A percentile compares a stretch with the other conserved stretches of the same genome.
Evolutionary conservation across 1,284 basidiomycete genomes (phyloP).

Genomic region (Pyrrhoderma noxium): DNA sequence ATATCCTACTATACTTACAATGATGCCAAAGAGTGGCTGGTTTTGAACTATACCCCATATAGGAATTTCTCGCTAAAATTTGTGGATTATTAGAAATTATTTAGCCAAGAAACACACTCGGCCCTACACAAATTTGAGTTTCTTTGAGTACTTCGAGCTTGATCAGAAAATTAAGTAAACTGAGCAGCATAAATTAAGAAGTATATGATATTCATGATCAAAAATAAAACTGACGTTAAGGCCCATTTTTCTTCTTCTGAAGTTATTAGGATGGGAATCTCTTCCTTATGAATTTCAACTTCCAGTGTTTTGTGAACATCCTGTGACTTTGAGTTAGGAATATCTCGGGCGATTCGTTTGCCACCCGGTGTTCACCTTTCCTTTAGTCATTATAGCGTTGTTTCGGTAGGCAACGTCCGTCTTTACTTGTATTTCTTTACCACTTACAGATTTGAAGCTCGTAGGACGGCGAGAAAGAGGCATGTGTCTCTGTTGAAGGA

Average conservation of each 20-base stretch:
- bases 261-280: constrained; percentile 40
- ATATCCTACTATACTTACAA: constrained; percentile 39
- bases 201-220: not conserved
- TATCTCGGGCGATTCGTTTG: constrained; percentile 10
- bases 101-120: not conserved
- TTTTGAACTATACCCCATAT: constrained; percentile 60
- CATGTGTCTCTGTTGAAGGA: constrained; percentile 49
- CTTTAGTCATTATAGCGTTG: constrained; percentile 50
- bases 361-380: constrained; percentile 40
- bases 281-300: constrained; percentile 58
- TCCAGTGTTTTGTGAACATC: constrained; percentile 76
- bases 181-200: constrained; percentile 22
- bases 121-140: constrained; percentile 41
- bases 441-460: constrained; percentile 52
- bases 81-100: not conserved
- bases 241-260: constrained; percentile 69
- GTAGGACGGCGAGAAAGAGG: constrained; percentile 50
- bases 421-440: constrained; percentile 61
- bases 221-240: constrained; percentile 39
- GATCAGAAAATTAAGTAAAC: constrained; percentile 58
- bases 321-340: constrained; percentile 28
- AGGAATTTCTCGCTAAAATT: constrained; percentile 58
- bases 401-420: constrained; percentile 51
- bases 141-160: constrained; percentile 41
- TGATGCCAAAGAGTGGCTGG: constrained; percentile 54